Conservation (phyloP, 257 asterid genomes). For the Primulina tabacum region DNA sequence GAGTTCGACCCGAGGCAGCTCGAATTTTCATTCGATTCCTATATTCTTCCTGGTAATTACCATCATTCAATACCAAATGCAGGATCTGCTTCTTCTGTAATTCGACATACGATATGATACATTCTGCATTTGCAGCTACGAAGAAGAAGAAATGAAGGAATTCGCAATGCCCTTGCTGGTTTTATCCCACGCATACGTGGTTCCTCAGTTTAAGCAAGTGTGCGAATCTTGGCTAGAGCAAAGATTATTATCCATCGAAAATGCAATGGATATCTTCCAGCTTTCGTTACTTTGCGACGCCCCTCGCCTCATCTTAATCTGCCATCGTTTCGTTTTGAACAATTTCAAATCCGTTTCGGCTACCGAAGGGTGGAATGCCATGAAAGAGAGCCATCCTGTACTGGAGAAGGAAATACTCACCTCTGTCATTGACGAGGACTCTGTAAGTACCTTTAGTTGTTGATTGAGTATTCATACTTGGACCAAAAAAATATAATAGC, state of each 20-base stretch:
- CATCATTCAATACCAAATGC: neutral
- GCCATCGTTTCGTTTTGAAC: constrained; percentile 58
- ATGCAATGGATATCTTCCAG: constrained; percentile 70
- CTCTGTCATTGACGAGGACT: constrained; percentile 45
- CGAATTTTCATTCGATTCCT: constrained; percentile 65
- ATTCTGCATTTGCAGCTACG: constrained; percentile 44
- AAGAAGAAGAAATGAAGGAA: constrained; percentile 60
- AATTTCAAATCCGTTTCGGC: constrained; percentile 61
- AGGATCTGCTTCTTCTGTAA: neutral
- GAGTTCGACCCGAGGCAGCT: constrained; percentile 84
- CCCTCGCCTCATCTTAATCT: constrained; percentile 71
- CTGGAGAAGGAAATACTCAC: constrained; percentile 57
- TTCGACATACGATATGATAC: neutral
- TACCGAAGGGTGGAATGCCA: constrained; percentile 74
- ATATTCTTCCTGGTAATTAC: constrained; percentile 74
- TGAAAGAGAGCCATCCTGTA: constrained; percentile 81
- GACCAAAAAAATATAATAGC: too few species aligned
- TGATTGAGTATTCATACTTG: too few species aligned
- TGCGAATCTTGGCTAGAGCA: constrained; percentile 67
- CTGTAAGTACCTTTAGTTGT: constrained; percentile 37
- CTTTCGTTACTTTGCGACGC: constrained; percentile 77
- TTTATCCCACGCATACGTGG: constrained; percentile 66
- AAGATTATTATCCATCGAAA: constrained; percentile 49
- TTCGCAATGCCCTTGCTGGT: constrained; percentile 60
- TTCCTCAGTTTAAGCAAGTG: constrained; percentile 53